These are phyloP conservation scores for Alternaria infectoria DNA, from an alignment of 2,329 filamentous ascomycete genomes.

Conservation along the genomic window DNA sequence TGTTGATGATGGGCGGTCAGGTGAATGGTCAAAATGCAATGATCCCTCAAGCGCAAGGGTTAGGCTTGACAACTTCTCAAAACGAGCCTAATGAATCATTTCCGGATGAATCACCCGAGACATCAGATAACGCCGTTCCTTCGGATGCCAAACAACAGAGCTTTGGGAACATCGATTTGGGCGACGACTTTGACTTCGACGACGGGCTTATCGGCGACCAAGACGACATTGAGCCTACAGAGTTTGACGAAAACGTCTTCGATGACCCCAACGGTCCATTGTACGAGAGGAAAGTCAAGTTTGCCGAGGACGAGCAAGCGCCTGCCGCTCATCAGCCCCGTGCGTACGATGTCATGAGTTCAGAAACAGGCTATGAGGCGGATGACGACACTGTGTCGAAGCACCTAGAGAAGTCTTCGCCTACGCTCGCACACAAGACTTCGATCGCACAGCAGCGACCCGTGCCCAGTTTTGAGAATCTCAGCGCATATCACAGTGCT, in stretches of 20 bases:
- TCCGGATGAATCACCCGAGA: slow-evolving; percentile 12
- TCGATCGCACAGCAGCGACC: slow-evolving; percentile 43
- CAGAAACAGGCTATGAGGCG: slow-evolving; percentile 40
- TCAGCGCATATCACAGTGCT: slow-evolving; percentile 81
- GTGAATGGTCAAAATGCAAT: background rate
- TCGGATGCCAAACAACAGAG: slow-evolving; percentile 12
- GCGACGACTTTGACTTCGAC: slow-evolving; percentile 72
- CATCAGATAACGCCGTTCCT: slow-evolving; percentile 6
- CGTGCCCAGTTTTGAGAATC: slow-evolving; percentile 52
- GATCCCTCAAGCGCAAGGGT: slow-evolving; percentile 7
- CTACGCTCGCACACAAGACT: slow-evolving; percentile 61
- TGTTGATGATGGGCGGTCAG: slow-evolving; percentile 2
- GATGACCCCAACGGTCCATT: slow-evolving; percentile 59
- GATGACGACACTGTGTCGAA: slow-evolving; percentile 40
- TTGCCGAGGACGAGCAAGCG: slow-evolving; percentile 23
- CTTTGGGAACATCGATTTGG: slow-evolving; percentile 27
- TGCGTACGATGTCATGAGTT: slow-evolving; percentile 17
- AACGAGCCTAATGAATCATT: slow-evolving; percentile 11
- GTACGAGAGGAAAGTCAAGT: slow-evolving; percentile 57
- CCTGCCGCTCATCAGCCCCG: slow-evolving; percentile 22
- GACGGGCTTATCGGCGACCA: slow-evolving; percentile 65
- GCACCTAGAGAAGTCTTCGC: slow-evolving; percentile 41
- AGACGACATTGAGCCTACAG: slow-evolving; percentile 57
- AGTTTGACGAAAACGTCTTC: slow-evolving; percentile 77
- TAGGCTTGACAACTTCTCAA: slow-evolving; percentile 27